A percentile compares a stretch with the other conserved stretches of the same genome.
Conservation (phyloP, 2,329 filamentous ascomycete genomes). For the Blastomyces parvus region DNA sequence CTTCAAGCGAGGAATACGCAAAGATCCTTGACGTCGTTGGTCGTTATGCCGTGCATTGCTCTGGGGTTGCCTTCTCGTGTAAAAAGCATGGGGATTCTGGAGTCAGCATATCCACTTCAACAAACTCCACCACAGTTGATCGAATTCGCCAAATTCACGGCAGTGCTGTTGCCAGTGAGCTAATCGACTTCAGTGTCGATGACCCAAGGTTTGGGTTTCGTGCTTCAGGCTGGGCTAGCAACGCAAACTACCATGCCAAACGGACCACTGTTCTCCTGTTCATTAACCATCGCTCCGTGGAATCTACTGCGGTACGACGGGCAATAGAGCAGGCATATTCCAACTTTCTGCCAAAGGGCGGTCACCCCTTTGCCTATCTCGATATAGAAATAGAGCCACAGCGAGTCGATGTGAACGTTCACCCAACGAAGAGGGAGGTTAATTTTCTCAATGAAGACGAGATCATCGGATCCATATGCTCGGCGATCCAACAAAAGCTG, state of each 20-base stretch:
- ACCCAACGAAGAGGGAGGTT: conserved; percentile 93
- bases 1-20: conserved; percentile 86
- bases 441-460: conserved; percentile 98
- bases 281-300: conserved; percentile 92
- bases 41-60: conserved; percentile 84
- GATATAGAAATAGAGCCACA: conserved; percentile 86
- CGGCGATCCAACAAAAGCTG: conserved; percentile 65
- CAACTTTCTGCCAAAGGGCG: conserved; percentile 80
- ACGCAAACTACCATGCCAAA: conserved; percentile 91
- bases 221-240: conserved; percentile 71
- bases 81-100: conserved; percentile 90
- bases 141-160: conserved; percentile 88
- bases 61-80: conserved; percentile 86
- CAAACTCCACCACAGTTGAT: conserved; percentile 62
- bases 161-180: conserved; percentile 71
- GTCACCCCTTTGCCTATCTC: conserved; percentile 88
- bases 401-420: conserved; percentile 91
- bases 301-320: conserved; percentile 79
- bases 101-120: conserved; percentile 68
- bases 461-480: conserved; percentile 77
- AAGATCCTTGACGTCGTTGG: conserved; percentile 95
- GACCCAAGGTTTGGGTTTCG: conserved; percentile 77
- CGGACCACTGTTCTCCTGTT: conserved; percentile 80
- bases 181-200: conserved; percentile 63
- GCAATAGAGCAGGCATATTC: conserved; percentile 84